Percentiles rank a stretch among this genome's conserved stretches.
phyloP scores from a whole-genome alignment of 2,329 filamentous ascomycete species.

The Microdochium nivale region DNA sequence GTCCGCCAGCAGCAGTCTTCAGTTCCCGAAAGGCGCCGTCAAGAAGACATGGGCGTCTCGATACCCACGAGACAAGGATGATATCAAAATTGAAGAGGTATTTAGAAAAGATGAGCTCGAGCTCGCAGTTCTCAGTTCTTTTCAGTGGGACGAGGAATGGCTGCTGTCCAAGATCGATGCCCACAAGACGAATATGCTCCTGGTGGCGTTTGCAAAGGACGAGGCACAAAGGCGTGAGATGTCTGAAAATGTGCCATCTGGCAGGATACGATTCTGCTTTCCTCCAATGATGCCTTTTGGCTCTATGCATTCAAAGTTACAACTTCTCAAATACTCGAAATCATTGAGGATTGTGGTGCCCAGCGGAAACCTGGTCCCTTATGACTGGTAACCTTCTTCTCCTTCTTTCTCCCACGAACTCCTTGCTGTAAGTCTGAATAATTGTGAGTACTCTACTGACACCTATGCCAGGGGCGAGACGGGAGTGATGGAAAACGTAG shows the following conservation, averaged over 20 bases:
- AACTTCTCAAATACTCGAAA: slow-evolving; percentile 69
- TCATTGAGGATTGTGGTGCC: slow-evolving; percentile 77
- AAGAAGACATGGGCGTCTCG: slow-evolving; percentile 74
- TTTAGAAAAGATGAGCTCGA: slow-evolving; percentile 64
- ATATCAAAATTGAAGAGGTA: slow-evolving; percentile 84
- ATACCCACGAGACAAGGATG: slow-evolving; percentile 51
- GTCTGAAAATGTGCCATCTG: slow-evolving; percentile 36
- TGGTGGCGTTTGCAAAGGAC: slow-evolving; percentile 46
- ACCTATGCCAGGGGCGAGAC: slow-evolving; percentile 64
- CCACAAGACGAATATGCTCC: slow-evolving; percentile 49
- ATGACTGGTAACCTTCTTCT: slow-evolving; percentile 39
- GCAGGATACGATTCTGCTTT: slow-evolving; percentile 64
- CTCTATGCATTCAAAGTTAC: slow-evolving; percentile 90
- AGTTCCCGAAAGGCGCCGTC: slow-evolving; percentile 53
- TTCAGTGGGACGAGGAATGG: slow-evolving; percentile 79
- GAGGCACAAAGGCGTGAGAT: slow-evolving; percentile 44
- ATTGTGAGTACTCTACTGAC: background rate
- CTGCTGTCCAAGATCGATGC: slow-evolving; percentile 62
- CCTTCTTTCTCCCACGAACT: too few relatives aligned
- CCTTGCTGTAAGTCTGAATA: background rate
- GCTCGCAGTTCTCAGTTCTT: slow-evolving; percentile 77
- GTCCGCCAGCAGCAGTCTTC: slow-evolving; percentile 14
- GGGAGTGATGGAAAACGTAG: slow-evolving; percentile 76
- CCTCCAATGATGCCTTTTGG: slow-evolving; percentile 68
- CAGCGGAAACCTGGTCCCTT: slow-evolving; percentile 75